phyloP scores from a whole-genome alignment of 1,284 basidiomycete genomes.

The Irpex rosettiformis region DNA sequence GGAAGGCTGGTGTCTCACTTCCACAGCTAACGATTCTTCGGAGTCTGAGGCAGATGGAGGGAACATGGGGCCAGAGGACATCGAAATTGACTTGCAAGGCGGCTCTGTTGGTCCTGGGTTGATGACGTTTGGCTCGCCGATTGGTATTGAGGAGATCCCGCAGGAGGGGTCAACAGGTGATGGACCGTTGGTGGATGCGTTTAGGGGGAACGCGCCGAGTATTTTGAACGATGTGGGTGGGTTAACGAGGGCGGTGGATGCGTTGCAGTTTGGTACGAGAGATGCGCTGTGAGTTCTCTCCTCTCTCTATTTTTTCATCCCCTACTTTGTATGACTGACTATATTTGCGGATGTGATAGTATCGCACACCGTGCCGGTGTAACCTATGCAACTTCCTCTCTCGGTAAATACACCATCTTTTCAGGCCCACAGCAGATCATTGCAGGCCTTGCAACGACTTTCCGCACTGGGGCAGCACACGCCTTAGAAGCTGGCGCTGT shows the following conservation, averaged over 20 bases:
- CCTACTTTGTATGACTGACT: neutral
- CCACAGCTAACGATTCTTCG: no score
- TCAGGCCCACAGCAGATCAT: slow-evolving; percentile 46
- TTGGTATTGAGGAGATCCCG: slow-evolving; percentile 61
- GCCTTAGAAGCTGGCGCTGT: slow-evolving; percentile 69
- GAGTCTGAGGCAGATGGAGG: slow-evolving; percentile 13
- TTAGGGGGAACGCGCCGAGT: slow-evolving; percentile 26
- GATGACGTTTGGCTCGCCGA: slow-evolving; percentile 53
- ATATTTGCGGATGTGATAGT: slow-evolving; percentile 28
- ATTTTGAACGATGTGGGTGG: slow-evolving; percentile 31
- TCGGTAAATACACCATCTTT: slow-evolving; percentile 57
- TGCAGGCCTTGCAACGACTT: slow-evolving; percentile 54
- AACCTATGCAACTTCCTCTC: slow-evolving; percentile 29
- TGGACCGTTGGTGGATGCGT: slow-evolving; percentile 41
- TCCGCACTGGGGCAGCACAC: slow-evolving; percentile 55
- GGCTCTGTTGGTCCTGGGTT: slow-evolving; percentile 49
- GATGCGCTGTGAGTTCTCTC: slow-evolving; percentile 39
- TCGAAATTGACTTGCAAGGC: slow-evolving; percentile 35
- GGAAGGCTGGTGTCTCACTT: slow-evolving; percentile 21
- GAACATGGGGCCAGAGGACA: slow-evolving; percentile 32
- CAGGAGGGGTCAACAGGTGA: slow-evolving; percentile 66
- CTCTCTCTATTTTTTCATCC: neutral
- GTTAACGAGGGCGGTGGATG: slow-evolving; percentile 47
- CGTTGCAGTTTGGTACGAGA: slow-evolving; percentile 47
- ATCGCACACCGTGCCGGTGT: slow-evolving; percentile 61